Percentiles rank a stretch among this genome's conserved stretches.
Conservation (phyloP, 1,139 yeast species). For the Kodamaea suecica region DNA sequence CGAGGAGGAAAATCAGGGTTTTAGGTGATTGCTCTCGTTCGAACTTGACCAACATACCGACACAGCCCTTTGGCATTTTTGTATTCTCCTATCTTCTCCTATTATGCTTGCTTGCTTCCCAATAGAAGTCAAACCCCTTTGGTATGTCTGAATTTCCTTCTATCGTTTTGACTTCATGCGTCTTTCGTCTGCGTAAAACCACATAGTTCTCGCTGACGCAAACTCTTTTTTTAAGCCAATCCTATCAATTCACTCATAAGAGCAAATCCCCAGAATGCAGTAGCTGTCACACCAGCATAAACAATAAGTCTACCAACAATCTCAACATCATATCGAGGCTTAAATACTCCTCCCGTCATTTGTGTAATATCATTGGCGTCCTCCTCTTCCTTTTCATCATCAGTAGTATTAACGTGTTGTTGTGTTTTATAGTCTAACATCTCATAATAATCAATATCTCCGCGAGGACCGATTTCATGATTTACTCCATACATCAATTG, state of each 20-base stretch:
- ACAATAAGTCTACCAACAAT: slow-evolving; percentile 69
- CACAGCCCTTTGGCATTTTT: too few species aligned
- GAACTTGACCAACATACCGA: too few species aligned
- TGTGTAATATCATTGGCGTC: slow-evolving; percentile 10
- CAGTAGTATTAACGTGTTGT: slow-evolving; percentile 9
- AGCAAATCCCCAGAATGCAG: slow-evolving; percentile 47
- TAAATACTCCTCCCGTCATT: slow-evolving; percentile 40
- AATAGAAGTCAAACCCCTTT: too few species aligned
- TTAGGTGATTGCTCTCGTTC: too few species aligned
- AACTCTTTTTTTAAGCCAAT: slow-evolving; percentile 11
- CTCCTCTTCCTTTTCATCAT: slow-evolving; percentile 12
- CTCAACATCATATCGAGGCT: slow-evolving; percentile 66
- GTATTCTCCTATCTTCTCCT: too few species aligned
- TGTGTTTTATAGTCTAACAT: slow-evolving; percentile 32
- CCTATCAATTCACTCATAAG: slow-evolving; percentile 17
- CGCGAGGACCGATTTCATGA: slow-evolving; percentile 38
- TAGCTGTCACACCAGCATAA: slow-evolving; percentile 65
- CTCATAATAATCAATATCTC: slow-evolving; percentile 44
- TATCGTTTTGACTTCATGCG: too few species aligned
- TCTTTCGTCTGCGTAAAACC: too few species aligned
- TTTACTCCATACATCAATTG: slow-evolving; percentile 29
- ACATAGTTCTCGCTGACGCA: too few species aligned
- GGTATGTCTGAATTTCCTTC: too few species aligned
- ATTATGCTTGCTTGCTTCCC: too few species aligned
- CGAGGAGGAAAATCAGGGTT: too few species aligned